These are phyloP conservation scores for Penstemon eatonii DNA, from an alignment of 257 asterid genomes.

Conservation along the genomic window DNA sequence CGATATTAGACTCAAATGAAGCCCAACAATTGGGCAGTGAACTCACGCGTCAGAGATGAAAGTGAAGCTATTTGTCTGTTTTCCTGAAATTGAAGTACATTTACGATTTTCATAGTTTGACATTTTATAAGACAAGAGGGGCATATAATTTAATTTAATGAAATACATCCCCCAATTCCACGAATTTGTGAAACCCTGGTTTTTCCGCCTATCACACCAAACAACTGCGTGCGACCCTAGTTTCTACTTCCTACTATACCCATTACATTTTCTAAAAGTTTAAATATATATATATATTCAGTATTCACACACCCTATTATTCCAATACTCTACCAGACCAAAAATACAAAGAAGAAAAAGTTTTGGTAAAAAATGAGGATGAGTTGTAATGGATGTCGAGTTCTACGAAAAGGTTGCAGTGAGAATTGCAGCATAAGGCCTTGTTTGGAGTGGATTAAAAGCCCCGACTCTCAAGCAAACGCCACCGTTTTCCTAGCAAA, in stretches of 20 bases:
- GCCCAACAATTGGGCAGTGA: slow-evolving; percentile 31
- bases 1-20: neutral
- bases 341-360: neutral
- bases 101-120: neutral
- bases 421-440: slow-evolving; percentile 71
- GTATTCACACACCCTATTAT: neutral
- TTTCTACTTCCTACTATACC: slow-evolving; percentile 17
- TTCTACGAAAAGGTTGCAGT: slow-evolving; percentile 79
- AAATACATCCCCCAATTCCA: slow-evolving; percentile 60
- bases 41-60: slow-evolving; percentile 37
- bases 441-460: slow-evolving; percentile 74
- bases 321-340: neutral
- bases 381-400: slow-evolving; percentile 93
- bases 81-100: neutral
- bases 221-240: slow-evolving; percentile 49
- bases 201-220: slow-evolving; percentile 31
- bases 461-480: slow-evolving; percentile 68
- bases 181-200: slow-evolving; percentile 51
- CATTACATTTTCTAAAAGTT: too few relatives aligned
- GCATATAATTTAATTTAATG: slow-evolving; percentile 1
- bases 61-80: neutral
- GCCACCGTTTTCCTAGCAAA: slow-evolving; percentile 89
- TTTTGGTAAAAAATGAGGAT: slow-evolving; percentile 42
- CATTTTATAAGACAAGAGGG: neutral
- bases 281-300: neutral